Base-by-base conservation (phyloP, 176 grass and related monocot genomes). In the Dactylis glomerata region DNA sequence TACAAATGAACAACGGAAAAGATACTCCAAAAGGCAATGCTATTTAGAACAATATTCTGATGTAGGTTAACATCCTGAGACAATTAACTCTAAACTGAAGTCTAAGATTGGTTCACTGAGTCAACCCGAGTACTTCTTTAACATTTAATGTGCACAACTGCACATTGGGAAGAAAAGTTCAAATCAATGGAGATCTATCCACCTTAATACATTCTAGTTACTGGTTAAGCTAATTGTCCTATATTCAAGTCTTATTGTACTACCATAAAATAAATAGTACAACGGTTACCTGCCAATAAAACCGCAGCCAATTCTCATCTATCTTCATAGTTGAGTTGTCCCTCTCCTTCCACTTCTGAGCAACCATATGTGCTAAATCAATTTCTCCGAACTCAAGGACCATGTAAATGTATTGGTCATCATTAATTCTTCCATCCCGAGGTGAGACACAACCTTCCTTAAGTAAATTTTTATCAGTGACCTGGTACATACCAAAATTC, bases 351-450 rank as follows among this genome's bases (percentile, higher is more conserved):
- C 93, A 99, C 51, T 96, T 95, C 30, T 92, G 93, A 52, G 91
- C 54, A 83, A 99, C 85, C 96, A 99, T 99, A 85, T 96, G 84
- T 77, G 96, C 96, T 49, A 99, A 89, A 80, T 94, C 96, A 81
- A 99, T 99, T 83, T 99, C 96, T 70, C 93, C 96, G 86, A 86
- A 99, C 42, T 99, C 96, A 73, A 99, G 93, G 34, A 96, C 93
- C 96, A 99, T 99, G 79, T 91, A 99, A 75, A 99, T 96, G 75
- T 80, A 84, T 22, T 96, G 87, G 76, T 99, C 96, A 79, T 99
- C 89, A 50, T 85, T 91, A 57, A 99, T 96, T 76, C 84, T 91
- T 83, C 92, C 93, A 68, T 96, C 93, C 76, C 86, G 93, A 15
- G 87, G 86, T 66, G 79, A 56, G 44, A 64, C 34, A 36, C 83